phyloP scores from a whole-genome alignment of 2,329 filamentous ascomycete genomes.

The Pestalotiopsis sp. region DNA sequence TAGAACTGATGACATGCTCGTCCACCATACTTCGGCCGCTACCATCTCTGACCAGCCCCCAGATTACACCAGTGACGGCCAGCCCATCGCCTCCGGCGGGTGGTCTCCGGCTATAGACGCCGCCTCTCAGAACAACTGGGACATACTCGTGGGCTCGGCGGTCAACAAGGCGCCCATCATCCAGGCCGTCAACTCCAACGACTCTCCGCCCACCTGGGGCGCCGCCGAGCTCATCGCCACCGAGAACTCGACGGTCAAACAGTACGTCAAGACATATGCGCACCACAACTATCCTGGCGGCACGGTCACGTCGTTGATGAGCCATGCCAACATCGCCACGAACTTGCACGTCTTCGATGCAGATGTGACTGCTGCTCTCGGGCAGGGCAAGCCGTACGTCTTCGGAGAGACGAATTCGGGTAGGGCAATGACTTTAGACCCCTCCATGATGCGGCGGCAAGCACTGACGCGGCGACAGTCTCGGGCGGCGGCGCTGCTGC shows the following conservation, averaged over 20 bases:
- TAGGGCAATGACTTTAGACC: conserved; percentile 26
- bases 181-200: conserved; percentile 42
- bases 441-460: conserved; percentile 25
- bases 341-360: conserved; percentile 40
- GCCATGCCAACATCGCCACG: conserved; percentile 40
- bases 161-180: conserved; percentile 36
- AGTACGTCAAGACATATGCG: conserved; percentile 43
- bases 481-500: conserved; percentile 39
- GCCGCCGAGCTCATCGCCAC: conserved; percentile 39
- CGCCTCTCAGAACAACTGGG: conserved; percentile 41
- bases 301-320: conserved; percentile 43
- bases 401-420: conserved; percentile 54
- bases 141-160: conserved; percentile 35
- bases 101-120: conserved; percentile 40
- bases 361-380: conserved; percentile 41
- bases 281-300: conserved; percentile 53
- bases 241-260: conserved; percentile 35
- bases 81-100: conserved; percentile 38
- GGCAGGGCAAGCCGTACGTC: conserved; percentile 43
- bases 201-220: conserved; percentile 37
- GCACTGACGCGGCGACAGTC: conserved; percentile 21
- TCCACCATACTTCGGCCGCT: neutral
- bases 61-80: conserved; percentile 37
- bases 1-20: no score
- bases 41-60: neutral